Evolutionary conservation across 768 basidiomycete species (phyloP), one percentile per base, ranked within the genome.

Genomic region (Rhizopogon roseolus): DNA sequence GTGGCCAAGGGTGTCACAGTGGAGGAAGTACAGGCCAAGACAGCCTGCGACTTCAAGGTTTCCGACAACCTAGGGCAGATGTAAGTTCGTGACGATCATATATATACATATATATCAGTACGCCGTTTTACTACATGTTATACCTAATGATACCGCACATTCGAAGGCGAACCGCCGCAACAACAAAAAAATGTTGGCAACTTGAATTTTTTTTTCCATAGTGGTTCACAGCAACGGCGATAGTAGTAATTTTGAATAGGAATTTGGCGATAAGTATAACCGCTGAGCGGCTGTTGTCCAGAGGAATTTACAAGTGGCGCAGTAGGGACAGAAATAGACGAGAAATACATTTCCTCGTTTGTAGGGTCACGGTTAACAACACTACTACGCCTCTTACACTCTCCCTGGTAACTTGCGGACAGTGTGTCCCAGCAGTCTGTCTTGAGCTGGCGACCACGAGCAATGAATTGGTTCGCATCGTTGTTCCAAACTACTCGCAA

Each of bases 21-120:
- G 32, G 90, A 91, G 34, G 90, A 94, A 62, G 83, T 95, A 38
- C 80, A 76, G 64, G 80, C 81, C 41, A 93, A 90, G 80, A 96
- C 93, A 6, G 89, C 80, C 1, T 88, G 86, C 48, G 82, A 85
- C 32, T 95, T 93, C 72, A 76, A 76, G 54, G 77, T 88, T 17
- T 68, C 77, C 50, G 71, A 73, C 43, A 65, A 77, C 25, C 57
- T 87, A 28, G 83, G 77, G 38, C 73, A 70, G 37, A 78, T 84
- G 71, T 78, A 67, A 44, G 53, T 50, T 49, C 51, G 22, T n/a
- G 32, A 36, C 36, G 45, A 14, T 34, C 5, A 14, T 19, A 11
- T 11, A 29, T 11, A 11, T 19, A 11, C 17, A 29, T 11, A 11
- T 32, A 13, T 32, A 34, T 46, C 7, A 34, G 7, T 19, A 34